phyloP scores from a whole-genome alignment of 805 yeast genomes.

The Saturnispora galanensis region DNA sequence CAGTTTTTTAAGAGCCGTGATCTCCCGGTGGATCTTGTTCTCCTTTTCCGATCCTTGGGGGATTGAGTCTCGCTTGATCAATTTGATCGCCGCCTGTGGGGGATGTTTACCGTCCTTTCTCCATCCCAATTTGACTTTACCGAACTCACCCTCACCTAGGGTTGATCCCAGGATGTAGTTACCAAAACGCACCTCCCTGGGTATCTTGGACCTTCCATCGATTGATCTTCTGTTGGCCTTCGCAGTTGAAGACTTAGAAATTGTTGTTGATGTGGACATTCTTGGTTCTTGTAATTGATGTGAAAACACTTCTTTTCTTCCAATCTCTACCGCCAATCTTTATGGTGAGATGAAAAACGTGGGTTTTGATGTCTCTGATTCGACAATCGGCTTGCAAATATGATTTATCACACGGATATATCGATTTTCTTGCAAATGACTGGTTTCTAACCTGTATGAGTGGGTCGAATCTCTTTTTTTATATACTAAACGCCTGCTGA shows the following conservation, averaged over 20 bases:
- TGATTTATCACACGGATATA: neutral
- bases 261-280: neutral
- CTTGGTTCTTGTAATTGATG: no score
- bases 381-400: neutral
- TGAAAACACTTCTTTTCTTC: no score
- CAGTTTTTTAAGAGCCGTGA: conserved; percentile 75
- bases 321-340: no score
- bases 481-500: no score
- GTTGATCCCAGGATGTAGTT: conserved; percentile 86
- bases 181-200: conserved; percentile 77
- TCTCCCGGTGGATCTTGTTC: conserved; percentile 84
- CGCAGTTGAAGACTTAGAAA: neutral
- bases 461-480: no score
- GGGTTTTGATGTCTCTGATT: no score
- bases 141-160: conserved; percentile 96
- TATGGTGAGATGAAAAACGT: no score
- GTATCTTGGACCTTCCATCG: conserved; percentile 16
- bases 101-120: conserved; percentile 71
- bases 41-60: conserved; percentile 80
- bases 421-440: neutral
- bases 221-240: conserved; percentile 7
- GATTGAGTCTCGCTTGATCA: conserved; percentile 82
- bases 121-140: conserved; percentile 96
- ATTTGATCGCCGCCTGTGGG: conserved; percentile 85
- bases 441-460: no score